Percentiles rank a stretch among this genome's conserved stretches.
Evolutionary conservation across 2,329 filamentous ascomycete species (phyloP).

Genomic region (Metarhizium humberi): DNA sequence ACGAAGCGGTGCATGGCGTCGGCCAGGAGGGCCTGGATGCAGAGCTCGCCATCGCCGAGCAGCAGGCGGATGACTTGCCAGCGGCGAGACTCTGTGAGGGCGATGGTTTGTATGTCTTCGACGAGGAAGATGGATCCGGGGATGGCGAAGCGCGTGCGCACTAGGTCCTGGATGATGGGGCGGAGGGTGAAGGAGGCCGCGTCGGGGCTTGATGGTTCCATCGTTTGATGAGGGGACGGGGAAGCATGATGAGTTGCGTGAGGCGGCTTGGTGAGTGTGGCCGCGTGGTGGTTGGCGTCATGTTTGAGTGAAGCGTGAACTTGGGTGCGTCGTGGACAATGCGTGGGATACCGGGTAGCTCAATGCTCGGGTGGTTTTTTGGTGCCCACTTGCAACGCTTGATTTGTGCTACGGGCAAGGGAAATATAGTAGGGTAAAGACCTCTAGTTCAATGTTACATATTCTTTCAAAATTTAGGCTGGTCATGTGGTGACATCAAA

Average conservation of each 20-base stretch:
- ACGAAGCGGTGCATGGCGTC: conserved; percentile 39
- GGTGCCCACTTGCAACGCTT: too few relatives aligned
- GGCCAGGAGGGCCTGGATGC: conserved; percentile 42
- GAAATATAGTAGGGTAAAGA: too few relatives aligned
- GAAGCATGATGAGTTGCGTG: neutral
- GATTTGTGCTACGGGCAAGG: too few relatives aligned
- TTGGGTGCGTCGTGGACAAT: too few relatives aligned
- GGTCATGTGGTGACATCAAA: too few relatives aligned
- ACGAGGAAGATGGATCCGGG: conserved; percentile 41
- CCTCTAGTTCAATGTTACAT: too few relatives aligned
- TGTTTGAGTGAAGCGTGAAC: too few relatives aligned
- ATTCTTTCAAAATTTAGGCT: too few relatives aligned
- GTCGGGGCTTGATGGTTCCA: conserved; percentile 8
- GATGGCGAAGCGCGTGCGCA: conserved; percentile 37
- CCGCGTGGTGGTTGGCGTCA: too few relatives aligned
- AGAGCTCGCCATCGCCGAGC: conserved; percentile 43
- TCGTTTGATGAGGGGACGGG: neutral
- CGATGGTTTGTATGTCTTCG: conserved; percentile 30
- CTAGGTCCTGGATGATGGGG: conserved; percentile 37
- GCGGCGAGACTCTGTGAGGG: conserved; percentile 23
- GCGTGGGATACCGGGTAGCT: too few relatives aligned
- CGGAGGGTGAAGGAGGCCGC: conserved; percentile 18
- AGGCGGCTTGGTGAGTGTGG: neutral
- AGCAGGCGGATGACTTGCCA: conserved; percentile 38
- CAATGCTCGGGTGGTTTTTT: too few relatives aligned